phyloP scores from a whole-genome alignment of 2,329 filamentous ascomycete species.

The Diplodia scrobiculata region DNA sequence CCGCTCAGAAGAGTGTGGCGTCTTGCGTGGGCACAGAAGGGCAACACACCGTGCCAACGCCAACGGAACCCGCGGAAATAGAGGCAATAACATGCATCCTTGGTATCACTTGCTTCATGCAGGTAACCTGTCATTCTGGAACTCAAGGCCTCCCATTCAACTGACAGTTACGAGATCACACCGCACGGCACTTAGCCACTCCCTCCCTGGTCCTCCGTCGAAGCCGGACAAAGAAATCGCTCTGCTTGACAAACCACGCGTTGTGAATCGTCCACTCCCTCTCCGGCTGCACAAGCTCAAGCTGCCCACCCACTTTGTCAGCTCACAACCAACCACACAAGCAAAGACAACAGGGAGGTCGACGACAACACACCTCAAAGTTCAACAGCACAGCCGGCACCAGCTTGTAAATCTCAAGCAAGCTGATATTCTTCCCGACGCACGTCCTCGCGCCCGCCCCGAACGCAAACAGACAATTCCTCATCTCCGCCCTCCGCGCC shows the following conservation, averaged over 20 bases:
- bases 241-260: slow-evolving; percentile 27
- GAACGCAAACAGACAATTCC: slow-evolving; percentile 40
- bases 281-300: slow-evolving; percentile 1
- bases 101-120: neutral
- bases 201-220: neutral
- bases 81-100: neutral
- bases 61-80: too few species aligned
- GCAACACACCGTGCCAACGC: too few species aligned
- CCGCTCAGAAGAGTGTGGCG: too few species aligned
- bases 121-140: neutral
- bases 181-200: neutral
- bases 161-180: neutral
- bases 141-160: neutral
- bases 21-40: too few species aligned
- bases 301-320: neutral
- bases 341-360: neutral
- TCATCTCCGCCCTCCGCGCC: slow-evolving; percentile 37
- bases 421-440: slow-evolving; percentile 43
- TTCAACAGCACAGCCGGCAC: slow-evolving; percentile 40
- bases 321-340: neutral
- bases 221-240: neutral
- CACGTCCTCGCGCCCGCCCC: slow-evolving; percentile 45
- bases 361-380: slow-evolving; percentile 29
- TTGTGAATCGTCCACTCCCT: slow-evolving; percentile 29
- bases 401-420: slow-evolving; percentile 44